Evolutionary conservation across 805 yeast genomes (phyloP).

Genomic region (Candida adriatica): DNA sequence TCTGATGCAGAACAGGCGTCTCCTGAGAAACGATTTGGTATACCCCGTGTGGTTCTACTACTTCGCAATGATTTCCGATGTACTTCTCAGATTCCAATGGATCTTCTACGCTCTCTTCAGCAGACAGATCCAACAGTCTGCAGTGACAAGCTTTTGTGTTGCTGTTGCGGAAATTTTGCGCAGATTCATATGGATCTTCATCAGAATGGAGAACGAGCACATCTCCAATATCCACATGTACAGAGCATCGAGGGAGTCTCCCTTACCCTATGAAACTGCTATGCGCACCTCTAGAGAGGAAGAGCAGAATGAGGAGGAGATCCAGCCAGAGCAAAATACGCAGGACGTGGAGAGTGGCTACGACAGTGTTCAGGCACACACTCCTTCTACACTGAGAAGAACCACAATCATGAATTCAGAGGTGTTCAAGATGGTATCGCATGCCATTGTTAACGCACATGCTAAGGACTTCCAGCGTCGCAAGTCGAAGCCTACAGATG

Average conservation of each 20-base stretch:
- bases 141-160: conserved; percentile 74
- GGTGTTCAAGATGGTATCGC: conserved; percentile 38
- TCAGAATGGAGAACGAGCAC: conserved; percentile 96
- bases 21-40: conserved; percentile 68
- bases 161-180: conserved; percentile 79
- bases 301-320: conserved; percentile 1
- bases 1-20: conserved; percentile 56
- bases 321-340: conserved; percentile 1
- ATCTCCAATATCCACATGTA: conserved; percentile 80
- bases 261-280: conserved; percentile 66
- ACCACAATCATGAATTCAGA: conserved; percentile 15
- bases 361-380: conserved; percentile 1
- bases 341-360: conserved; percentile 8
- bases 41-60: conserved; percentile 61
- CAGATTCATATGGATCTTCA: conserved; percentile 82
- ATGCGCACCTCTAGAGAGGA: conserved; percentile 23
- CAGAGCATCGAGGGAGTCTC: conserved; percentile 82
- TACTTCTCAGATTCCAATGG: conserved; percentile 84
- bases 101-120: conserved; percentile 78
- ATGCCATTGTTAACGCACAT: conserved; percentile 66
- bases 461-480: conserved; percentile 70
- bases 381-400: conserved; percentile 14
- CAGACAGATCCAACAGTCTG: conserved; percentile 76
- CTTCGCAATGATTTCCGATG: conserved; percentile 64
- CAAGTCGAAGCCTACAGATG: conserved; percentile 13